These are phyloP conservation scores for Neltuma alba DNA, from an alignment of 306 rosid genomes.

Conservation along the genomic window DNA sequence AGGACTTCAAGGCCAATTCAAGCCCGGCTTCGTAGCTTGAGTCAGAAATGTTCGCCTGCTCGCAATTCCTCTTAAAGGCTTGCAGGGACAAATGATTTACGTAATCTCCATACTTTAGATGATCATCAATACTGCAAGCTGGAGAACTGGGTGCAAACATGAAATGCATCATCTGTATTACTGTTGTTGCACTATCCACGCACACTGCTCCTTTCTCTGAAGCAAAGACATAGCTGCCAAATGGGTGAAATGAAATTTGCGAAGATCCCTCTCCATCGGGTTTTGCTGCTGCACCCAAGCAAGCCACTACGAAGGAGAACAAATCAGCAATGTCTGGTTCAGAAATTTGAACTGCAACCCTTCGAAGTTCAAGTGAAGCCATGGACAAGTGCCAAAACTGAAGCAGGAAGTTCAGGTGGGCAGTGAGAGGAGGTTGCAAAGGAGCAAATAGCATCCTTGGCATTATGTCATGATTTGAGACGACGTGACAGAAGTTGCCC, in stretches of 20 bases:
- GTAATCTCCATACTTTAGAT: constrained; percentile 78
- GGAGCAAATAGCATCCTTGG: constrained; percentile 84
- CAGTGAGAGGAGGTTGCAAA: constrained; percentile 38
- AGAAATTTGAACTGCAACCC: constrained; percentile 44
- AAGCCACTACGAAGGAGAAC: constrained; percentile 42
- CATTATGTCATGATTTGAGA: constrained; percentile 80
- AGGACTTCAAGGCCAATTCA: constrained; percentile 70
- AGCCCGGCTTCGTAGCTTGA: constrained; percentile 83
- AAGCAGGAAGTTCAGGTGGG: constrained; percentile 56
- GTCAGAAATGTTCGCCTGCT: constrained; percentile 46
- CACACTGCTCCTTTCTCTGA: constrained; percentile 78
- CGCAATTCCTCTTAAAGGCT: constrained; percentile 43
- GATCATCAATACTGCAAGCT: constrained; percentile 63
- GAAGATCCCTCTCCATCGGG: constrained; percentile 42
- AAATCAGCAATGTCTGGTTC: constrained; percentile 52
- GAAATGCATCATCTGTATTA: constrained; percentile 73
- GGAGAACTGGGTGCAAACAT: constrained; percentile 56
- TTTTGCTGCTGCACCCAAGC: constrained; percentile 49
- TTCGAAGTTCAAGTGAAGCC: constrained; percentile 46
- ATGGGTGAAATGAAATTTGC: constrained; percentile 57
- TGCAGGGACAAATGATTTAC: constrained; percentile 47
- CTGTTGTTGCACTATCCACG: constrained; percentile 62
- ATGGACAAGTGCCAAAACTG: constrained; percentile 71
- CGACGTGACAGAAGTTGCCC: constrained; percentile 77
- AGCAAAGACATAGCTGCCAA: constrained; percentile 77